Conservation (phyloP, 1,284 basidiomycete genomes). For the Puccinia coronata region DNA sequence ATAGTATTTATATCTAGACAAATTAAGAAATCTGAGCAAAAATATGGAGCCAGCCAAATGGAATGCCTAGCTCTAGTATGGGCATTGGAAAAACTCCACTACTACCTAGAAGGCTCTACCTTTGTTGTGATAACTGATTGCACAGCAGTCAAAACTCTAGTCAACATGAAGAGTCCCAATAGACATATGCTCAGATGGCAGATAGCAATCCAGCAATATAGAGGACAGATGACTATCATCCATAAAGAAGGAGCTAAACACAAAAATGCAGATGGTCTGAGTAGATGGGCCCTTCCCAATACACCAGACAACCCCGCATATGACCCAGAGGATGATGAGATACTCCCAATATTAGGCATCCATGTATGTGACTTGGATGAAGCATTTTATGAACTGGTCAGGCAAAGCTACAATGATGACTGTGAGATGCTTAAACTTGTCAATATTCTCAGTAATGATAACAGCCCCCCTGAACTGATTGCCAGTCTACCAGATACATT, state of each 20-base stretch:
- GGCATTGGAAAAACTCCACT: constrained; percentile 9
- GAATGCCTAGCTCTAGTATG: no score
- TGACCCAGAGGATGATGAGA: no score
- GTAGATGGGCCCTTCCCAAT: no score
- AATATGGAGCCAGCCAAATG: no score
- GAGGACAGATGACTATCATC: not conserved
- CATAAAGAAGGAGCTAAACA: no score
- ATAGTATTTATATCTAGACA: constrained; percentile 6
- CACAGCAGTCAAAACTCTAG: not conserved
- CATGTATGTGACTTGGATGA: no score
- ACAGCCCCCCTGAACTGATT: not conserved
- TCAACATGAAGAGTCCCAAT: constrained; percentile 7
- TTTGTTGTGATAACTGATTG: not conserved
- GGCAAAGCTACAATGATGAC: no score
- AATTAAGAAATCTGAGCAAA: not conserved
- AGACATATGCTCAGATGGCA: constrained; percentile 20
- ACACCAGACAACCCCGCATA: no score
- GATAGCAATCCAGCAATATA: constrained; percentile 9
- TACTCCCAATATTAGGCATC: no score
- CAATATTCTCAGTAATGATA: not conserved
- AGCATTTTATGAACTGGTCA: no score
- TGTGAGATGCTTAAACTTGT: not conserved
- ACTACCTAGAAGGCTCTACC: constrained; percentile 7
- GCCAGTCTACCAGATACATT: not conserved
- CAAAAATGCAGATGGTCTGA: no score